phyloP scores from a whole-genome alignment of 2,329 filamentous ascomycete species.

The Hortaea sp. region DNA sequence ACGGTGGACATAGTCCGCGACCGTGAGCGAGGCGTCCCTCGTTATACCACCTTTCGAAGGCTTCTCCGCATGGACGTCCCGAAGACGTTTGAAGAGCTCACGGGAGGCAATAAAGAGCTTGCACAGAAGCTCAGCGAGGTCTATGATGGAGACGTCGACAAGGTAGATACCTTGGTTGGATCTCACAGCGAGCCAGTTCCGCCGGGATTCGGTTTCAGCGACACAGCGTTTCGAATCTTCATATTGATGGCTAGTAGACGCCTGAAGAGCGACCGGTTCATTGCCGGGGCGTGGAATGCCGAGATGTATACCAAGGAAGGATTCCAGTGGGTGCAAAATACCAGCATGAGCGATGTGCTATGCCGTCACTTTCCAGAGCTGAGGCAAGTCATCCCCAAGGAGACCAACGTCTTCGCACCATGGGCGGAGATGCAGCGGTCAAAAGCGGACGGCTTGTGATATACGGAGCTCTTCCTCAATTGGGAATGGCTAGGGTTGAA shows the following conservation, averaged over 20 bases:
- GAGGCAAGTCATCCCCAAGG: too few relatives aligned
- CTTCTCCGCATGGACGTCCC: slow-evolving; percentile 31
- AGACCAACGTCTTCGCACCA: too few relatives aligned
- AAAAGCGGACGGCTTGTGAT: too few relatives aligned
- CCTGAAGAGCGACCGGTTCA: too few relatives aligned
- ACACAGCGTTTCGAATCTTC: slow-evolving; percentile 39
- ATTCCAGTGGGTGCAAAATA: too few relatives aligned
- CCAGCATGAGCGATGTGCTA: too few relatives aligned
- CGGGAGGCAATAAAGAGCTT: slow-evolving; percentile 29
- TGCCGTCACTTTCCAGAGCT: too few relatives aligned
- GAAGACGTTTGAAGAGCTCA: slow-evolving; percentile 31
- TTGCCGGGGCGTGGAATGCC: too few relatives aligned
- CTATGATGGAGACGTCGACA: slow-evolving; percentile 32
- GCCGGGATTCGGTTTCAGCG: slow-evolving; percentile 38
- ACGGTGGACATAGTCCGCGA: slow-evolving; percentile 40
- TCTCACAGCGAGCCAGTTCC: slow-evolving; percentile 35
- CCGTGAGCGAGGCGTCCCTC: slow-evolving; percentile 37
- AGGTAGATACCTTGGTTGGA: slow-evolving; percentile 35
- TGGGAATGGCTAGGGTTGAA: too few relatives aligned
- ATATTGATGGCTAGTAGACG: slow-evolving; percentile 30
- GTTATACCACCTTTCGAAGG: slow-evolving; percentile 37
- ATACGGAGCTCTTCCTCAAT: too few relatives aligned
- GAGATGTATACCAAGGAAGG: too few relatives aligned
- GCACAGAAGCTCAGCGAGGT: slow-evolving; percentile 29
- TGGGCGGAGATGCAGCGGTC: too few relatives aligned